Evolutionary conservation across 345 rosid species (phyloP).

Genomic region (Rhodamnia argentea): DNA sequence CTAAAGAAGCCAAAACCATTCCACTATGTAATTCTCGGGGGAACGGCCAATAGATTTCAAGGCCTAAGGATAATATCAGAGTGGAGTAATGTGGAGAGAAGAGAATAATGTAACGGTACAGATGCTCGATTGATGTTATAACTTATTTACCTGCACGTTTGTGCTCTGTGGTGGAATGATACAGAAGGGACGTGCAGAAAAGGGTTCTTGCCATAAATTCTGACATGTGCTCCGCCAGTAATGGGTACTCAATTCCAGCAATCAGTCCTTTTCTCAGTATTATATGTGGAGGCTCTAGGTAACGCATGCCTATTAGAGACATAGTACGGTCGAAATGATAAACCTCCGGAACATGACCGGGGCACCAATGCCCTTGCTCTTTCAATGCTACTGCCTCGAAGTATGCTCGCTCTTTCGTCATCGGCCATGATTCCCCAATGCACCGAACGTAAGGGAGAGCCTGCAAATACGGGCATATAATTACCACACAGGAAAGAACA

Average conservation of each 20-base stretch:
- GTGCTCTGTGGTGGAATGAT: slow-evolving; percentile 68
- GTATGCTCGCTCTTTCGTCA: slow-evolving; percentile 91
- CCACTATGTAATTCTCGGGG: neutral
- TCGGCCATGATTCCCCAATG: slow-evolving; percentile 96
- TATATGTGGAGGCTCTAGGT: slow-evolving; percentile 90
- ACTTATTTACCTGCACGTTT: slow-evolving; percentile 46
- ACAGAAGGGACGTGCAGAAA: slow-evolving; percentile 69
- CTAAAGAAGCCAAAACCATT: neutral
- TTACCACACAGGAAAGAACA: neutral
- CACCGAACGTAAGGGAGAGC: slow-evolving; percentile 88
- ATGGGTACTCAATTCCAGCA: slow-evolving; percentile 74
- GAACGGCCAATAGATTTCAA: neutral
- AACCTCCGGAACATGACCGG: slow-evolving; percentile 82
- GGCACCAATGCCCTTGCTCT: slow-evolving; percentile 57
- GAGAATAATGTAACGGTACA: neutral
- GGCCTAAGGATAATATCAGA: neutral
- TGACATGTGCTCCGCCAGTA: slow-evolving; percentile 68
- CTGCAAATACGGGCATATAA: slow-evolving; percentile 14
- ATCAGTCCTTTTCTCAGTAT: slow-evolving; percentile 86
- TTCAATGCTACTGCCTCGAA: slow-evolving; percentile 60
- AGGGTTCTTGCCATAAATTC: slow-evolving; percentile 84
- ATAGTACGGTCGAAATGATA: slow-evolving; percentile 83
- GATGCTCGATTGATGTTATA: neutral
- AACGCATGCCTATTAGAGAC: slow-evolving; percentile 93
- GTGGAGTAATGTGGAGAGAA: neutral